phyloP scores from a whole-genome alignment of 1,139 yeast genomes.

The Pichia inconspicua region DNA sequence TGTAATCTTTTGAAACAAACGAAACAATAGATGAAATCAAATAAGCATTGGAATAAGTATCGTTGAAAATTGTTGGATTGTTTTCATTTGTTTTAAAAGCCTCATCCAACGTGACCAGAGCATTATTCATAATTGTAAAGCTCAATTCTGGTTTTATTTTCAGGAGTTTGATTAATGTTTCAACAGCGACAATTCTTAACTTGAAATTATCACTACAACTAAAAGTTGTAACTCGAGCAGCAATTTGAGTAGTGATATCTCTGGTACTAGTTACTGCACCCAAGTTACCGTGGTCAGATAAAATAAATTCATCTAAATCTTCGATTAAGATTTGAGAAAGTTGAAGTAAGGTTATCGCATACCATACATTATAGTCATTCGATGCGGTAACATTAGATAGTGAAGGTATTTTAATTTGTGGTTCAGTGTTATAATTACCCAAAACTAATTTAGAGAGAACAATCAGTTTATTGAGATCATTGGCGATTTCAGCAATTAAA shows the following conservation, averaged over 20 bases:
- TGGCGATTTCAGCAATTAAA: slow-evolving; percentile 24
- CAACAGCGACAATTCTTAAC: slow-evolving; percentile 32
- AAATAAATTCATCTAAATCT: slow-evolving; percentile 25
- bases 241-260: slow-evolving; percentile 22
- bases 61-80: slow-evolving; percentile 18
- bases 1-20: slow-evolving; percentile 24
- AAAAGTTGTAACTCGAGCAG: slow-evolving; percentile 26
- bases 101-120: slow-evolving; percentile 28
- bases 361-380: slow-evolving; percentile 21
- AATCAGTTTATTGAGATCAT: slow-evolving; percentile 26
- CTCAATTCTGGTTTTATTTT: slow-evolving; percentile 27
- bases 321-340: slow-evolving; percentile 23
- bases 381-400: slow-evolving; percentile 13
- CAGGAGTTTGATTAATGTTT: slow-evolving; percentile 23
- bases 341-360: slow-evolving; percentile 21
- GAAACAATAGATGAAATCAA: slow-evolving; percentile 26
- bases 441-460: slow-evolving; percentile 22
- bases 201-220: slow-evolving; percentile 30
- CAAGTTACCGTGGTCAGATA: slow-evolving; percentile 24
- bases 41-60: slow-evolving; percentile 26
- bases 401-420: slow-evolving; percentile 16
- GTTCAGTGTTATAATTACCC: slow-evolving; percentile 12
- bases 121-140: slow-evolving; percentile 26
- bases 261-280: slow-evolving; percentile 16
- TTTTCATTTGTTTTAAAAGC: slow-evolving; percentile 26